A percentile compares a stretch with the other conserved stretches of the same genome.
Conservation (phyloP, 2,329 filamentous ascomycete genomes). For the Colletotrichum scovillei region DNA sequence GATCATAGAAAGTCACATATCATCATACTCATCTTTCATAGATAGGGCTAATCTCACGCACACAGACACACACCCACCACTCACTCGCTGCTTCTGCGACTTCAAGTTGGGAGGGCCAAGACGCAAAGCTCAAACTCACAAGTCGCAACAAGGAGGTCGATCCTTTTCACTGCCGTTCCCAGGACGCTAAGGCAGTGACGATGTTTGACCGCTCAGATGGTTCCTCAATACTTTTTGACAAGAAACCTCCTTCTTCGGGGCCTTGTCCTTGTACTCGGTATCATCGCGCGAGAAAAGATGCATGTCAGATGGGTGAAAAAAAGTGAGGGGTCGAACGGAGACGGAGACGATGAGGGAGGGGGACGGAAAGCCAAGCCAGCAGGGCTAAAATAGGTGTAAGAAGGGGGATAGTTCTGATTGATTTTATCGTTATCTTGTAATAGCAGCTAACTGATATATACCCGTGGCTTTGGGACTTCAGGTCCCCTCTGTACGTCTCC, state of each 20-base stretch:
- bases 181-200: background rate
- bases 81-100: background rate
- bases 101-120: background rate
- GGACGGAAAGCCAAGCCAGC: background rate
- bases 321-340: background rate
- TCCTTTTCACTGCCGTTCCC: background rate
- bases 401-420: slow-evolving; percentile 5
- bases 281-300: slow-evolving; percentile 12
- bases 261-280: slow-evolving; percentile 27
- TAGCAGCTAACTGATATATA: slow-evolving; percentile 34
- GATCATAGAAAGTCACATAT: background rate
- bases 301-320: slow-evolving; percentile 20
- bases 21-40: background rate
- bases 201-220: slow-evolving; percentile 2
- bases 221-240: background rate
- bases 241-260: background rate
- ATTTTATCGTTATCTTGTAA: slow-evolving; percentile 22
- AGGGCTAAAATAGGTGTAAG: background rate
- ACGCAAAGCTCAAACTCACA: background rate
- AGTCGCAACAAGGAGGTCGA: slow-evolving; percentile 3
- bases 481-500: slow-evolving; percentile 8
- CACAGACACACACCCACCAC: background rate
- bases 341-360: background rate
- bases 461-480: background rate
- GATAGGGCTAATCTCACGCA: background rate